Evolutionary conservation across 2,329 filamentous ascomycete species (phyloP).

Genomic region (Pseudogymnoascus sp.): DNA sequence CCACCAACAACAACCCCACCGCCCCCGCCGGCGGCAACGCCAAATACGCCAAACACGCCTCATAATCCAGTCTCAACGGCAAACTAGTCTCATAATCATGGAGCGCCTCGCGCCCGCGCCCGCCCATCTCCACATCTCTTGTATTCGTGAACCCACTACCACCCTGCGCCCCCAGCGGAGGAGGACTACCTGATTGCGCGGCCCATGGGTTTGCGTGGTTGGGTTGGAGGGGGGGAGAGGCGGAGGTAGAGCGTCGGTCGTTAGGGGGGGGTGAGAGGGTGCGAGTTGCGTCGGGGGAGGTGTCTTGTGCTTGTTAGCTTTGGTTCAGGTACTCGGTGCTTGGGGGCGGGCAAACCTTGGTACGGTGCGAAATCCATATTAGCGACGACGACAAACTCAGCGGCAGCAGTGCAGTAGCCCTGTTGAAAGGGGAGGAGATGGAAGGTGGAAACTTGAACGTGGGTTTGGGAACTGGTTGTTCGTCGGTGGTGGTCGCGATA

Average conservation of each 20-base stretch:
- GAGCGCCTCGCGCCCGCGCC: constrained; percentile 41
- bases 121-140: constrained; percentile 14
- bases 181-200: constrained; percentile 13
- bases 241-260: constrained; percentile 38
- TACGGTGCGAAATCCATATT: constrained; percentile 94
- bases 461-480: background rate
- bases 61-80: constrained; percentile 76
- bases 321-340: background rate
- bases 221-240: constrained; percentile 47
- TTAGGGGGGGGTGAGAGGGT: constrained; percentile 60
- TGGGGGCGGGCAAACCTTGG: constrained; percentile 39
- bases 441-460: background rate
- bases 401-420: background rate
- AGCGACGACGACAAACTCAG: constrained; percentile 3
- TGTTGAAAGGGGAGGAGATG: background rate
- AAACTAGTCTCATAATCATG: constrained; percentile 88
- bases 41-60: constrained; percentile 84
- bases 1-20: constrained; percentile 72
- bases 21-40: constrained; percentile 77
- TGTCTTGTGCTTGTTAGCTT: constrained; percentile 39
- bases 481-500: background rate
- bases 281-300: constrained; percentile 74
- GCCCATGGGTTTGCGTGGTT: constrained; percentile 27
- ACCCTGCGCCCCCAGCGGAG: constrained; percentile 13
- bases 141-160: constrained; percentile 11